Evolutionary conservation across 1,284 basidiomycete genomes (phyloP), one percentile per base, ranked within the genome.

Genomic region (Phylloboletellus chloephorus): DNA sequence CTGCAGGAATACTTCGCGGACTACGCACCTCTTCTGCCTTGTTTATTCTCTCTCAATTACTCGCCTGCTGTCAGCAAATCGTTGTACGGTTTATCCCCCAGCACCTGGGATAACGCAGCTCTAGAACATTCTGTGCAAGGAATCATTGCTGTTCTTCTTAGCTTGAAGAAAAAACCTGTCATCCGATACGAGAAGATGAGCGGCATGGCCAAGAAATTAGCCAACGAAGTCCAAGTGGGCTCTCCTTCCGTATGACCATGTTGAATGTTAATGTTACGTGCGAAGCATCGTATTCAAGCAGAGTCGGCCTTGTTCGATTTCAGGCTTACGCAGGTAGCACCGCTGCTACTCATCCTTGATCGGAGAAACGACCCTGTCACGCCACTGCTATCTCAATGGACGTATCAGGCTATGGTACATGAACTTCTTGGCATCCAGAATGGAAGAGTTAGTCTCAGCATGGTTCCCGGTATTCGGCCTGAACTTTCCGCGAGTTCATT

Each of bases 381-480:
- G 0, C 96, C 96, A 3, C 67, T 99, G n/a, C 73, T 99, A 20
- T 89, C 90, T 1, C 96, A 97, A 64, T 98, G 96, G 96, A 98
- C 96, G 10, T 98, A 98, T 66, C 95, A 98, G 64, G 96, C 96
- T 1, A 98, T 98, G 95, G 95, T 98, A 0, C 96, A 99, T 57
- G 96, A 98, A 62, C 71, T 97, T 9, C 68, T 98, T 8, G 89
- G 90, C 0, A 96, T 98, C 45, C 83, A 88, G 52, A 98, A 98
- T 60, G 95, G 94, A 12, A 78, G 96, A 34, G 93, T 98, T 5
- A 83, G 88, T 57, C 68, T 95, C 29, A 79, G 76, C 41, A 71
- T 82, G 45, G 88, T 93, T n/a, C 88, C 89, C 12, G 93, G 91
- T 52, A 85, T 95, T 42, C 70, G 77, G 35, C 79, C 88, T 16